A percentile compares a stretch with the other conserved stretches of the same genome.
These are phyloP conservation scores for Akanthomyces uredinophilus DNA, from an alignment of 2,329 filamentous ascomycete genomes.

Conservation along the genomic window DNA sequence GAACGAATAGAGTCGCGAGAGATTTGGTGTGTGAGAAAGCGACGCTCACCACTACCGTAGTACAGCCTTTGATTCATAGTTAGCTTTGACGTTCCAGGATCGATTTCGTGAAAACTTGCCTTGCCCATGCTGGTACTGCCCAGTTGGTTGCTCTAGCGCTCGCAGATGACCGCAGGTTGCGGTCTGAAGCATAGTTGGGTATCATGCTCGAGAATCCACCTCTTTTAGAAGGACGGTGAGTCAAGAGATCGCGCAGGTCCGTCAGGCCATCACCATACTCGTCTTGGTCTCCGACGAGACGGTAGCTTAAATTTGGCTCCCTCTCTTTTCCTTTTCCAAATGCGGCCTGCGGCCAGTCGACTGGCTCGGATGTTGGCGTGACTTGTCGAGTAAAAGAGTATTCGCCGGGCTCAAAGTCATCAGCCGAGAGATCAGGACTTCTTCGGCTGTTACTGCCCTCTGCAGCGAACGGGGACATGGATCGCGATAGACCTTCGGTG, in stretches of 20 bases:
- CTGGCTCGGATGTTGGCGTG: slow-evolving; percentile 35
- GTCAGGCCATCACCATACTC: slow-evolving; percentile 61
- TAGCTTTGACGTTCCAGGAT: background rate
- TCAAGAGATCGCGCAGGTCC: slow-evolving; percentile 48
- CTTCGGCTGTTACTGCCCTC: background rate
- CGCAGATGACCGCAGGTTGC: slow-evolving; percentile 46
- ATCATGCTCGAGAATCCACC: slow-evolving; percentile 46
- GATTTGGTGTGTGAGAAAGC: slow-evolving; percentile 41
- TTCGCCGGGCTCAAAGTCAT: background rate
- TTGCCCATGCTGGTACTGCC: slow-evolving; percentile 51
- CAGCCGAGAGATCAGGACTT: background rate
- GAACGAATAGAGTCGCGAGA: slow-evolving; percentile 44
- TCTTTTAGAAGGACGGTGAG: slow-evolving; percentile 48
- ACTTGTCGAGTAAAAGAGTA: background rate
- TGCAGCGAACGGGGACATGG: slow-evolving; percentile 34
- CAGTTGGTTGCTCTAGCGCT: slow-evolving; percentile 45
- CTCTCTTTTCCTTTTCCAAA: slow-evolving; percentile 35
- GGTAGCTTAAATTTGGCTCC: slow-evolving; percentile 31
- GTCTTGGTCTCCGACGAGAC: slow-evolving; percentile 52
- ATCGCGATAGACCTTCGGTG: slow-evolving; percentile 45
- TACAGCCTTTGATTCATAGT: slow-evolving; percentile 48
- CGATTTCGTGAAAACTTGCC: slow-evolving; percentile 27
- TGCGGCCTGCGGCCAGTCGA: slow-evolving; percentile 45
- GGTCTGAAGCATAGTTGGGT: slow-evolving; percentile 44
- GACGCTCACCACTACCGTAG: slow-evolving; percentile 62